Base-by-base conservation (phyloP, 805 yeast species). In the Candida silvatica region DNA sequence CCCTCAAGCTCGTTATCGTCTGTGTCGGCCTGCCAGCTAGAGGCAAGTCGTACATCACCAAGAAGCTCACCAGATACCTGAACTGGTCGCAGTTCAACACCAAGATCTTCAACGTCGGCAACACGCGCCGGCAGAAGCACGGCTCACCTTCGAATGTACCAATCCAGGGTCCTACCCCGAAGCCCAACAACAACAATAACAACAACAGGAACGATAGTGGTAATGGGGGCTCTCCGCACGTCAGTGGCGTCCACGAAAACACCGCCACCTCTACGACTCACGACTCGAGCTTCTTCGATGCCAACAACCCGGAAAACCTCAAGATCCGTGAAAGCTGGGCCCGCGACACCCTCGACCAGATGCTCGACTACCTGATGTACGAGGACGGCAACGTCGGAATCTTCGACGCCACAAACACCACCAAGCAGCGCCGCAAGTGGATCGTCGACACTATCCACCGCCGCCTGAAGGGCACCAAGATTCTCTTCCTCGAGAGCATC, bases 21-120 rank as follows among this genome's bases (percentile, higher is more conserved):
- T 66, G 82, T 59, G 83, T 81, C 8, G 90, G 90, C 0, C 59
- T 81, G 23, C 90, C 90, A 1, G 90, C 90, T 1, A 61, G 81
- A 34, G 90, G 90, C 6, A 81, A 81, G 52, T 76, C 84, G 2
- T 77, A 83, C 41, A 71, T 80, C 35, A 77, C 87, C 22, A 74
- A 73, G 41, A 78, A 78, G 47, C 55, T 77, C 25, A 69, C 77
- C 18, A 56, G 78, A 47, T 81, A 65, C 62, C 67, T 61, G 51
- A 74, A 59, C 62, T 71, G 70, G 74, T 67, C 56, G 55, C 80
- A 76, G 49, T 77, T 75, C 45, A 71, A 70, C 42, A 74, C 80
- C 44, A 60, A 74, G 38, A 77, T 77, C 4, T 81, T 78, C 59
- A 81, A 81, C 48, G 90, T 84, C 15, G 90, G 90, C 2, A 72